Evolutionary conservation across 2,329 filamentous ascomycete genomes (phyloP).

Genomic region (Calycina herbarum): DNA sequence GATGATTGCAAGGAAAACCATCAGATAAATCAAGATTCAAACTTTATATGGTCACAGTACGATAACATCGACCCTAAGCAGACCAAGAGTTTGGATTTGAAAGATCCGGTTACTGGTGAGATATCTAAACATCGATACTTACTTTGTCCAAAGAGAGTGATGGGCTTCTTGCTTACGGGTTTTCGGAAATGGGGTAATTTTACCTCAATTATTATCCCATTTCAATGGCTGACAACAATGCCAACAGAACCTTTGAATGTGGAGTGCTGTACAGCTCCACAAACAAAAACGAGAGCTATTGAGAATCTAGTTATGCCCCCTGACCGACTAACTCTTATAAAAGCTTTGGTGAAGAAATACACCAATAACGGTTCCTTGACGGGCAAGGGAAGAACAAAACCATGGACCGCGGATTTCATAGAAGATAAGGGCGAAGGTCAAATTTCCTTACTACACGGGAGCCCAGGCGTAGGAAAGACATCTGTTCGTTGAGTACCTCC

Average conservation of each 20-base stretch:
- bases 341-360: background rate
- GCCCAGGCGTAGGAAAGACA: constrained; percentile 3
- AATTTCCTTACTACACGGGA: background rate
- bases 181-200: background rate
- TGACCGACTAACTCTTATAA: background rate
- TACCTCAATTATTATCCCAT: background rate
- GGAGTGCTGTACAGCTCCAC: background rate
- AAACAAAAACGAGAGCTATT: background rate
- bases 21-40: background rate
- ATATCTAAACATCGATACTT: background rate
- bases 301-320: background rate
- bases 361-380: background rate
- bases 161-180: background rate
- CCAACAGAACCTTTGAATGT: background rate
- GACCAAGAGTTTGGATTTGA: background rate
- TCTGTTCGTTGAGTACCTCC: background rate
- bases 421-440: background rate
- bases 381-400: background rate
- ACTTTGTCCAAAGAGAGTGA: background rate
- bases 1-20: background rate
- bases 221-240: background rate
- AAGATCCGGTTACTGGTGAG: background rate
- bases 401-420: background rate
- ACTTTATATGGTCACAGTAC: background rate
- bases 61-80: background rate